These are phyloP conservation scores for Cladorrhinum samala DNA, from an alignment of 495 filamentous ascomycete genomes.

Conservation along the genomic window DNA sequence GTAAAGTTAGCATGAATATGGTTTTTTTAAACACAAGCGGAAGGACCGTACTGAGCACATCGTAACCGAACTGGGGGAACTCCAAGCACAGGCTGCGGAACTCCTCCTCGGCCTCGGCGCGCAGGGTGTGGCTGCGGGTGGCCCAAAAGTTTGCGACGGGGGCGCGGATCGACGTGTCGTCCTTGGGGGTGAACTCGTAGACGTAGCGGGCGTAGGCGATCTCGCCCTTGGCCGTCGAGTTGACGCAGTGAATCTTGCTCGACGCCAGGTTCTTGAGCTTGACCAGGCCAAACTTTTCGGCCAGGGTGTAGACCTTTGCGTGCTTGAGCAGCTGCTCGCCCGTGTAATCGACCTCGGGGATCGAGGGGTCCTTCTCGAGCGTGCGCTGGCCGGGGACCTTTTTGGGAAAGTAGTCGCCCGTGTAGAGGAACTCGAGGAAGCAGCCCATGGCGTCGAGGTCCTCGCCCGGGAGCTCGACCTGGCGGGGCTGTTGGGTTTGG, in stretches of 20 bases:
- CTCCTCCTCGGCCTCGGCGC: constrained; percentile 75
- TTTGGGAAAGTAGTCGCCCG: constrained; percentile 77
- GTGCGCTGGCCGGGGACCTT: constrained; percentile 49
- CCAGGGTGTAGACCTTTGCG: constrained; percentile 82
- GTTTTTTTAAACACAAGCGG: background rate
- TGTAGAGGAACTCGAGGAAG: constrained; percentile 91
- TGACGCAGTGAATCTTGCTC: constrained; percentile 83
- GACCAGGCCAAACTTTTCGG: constrained; percentile 68
- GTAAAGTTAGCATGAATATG: too few species aligned
- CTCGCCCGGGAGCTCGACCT: constrained; percentile 62
- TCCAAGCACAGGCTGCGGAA: constrained; percentile 79
- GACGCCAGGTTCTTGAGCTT: constrained; percentile 72
- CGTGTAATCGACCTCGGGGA: constrained; percentile 58
- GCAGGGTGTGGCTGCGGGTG: constrained; percentile 66
- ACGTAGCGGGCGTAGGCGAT: constrained; percentile 86
- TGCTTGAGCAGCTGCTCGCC: constrained; percentile 78
- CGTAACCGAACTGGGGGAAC: constrained; percentile 84
- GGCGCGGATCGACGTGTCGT: constrained; percentile 67
- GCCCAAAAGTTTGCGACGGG: constrained; percentile 93
- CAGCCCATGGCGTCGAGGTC: constrained; percentile 77
- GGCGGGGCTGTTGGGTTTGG: constrained; percentile 43
- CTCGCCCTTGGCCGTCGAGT: constrained; percentile 78
- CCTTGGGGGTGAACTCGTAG: constrained; percentile 64
- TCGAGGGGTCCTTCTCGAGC: constrained; percentile 52
- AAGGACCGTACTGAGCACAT: constrained; percentile 62